Evolutionary conservation across 768 basidiomycete species (phyloP).

Genomic region (Russula sp.): DNA sequence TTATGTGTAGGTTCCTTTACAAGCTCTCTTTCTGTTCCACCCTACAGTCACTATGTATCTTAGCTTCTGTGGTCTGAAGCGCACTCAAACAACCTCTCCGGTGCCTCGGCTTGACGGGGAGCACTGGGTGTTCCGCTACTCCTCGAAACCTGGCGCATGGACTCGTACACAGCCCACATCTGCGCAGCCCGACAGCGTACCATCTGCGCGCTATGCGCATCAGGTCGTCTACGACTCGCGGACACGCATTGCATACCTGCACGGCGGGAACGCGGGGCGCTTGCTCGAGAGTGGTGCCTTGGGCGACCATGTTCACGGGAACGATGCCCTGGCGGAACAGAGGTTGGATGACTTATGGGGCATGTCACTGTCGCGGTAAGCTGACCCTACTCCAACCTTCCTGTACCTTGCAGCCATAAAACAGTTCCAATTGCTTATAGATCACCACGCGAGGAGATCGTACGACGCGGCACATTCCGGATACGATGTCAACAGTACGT

Average conservation of each 20-base stretch:
- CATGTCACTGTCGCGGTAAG: slow-evolving; percentile 60
- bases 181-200: slow-evolving; percentile 23
- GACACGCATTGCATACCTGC: slow-evolving; percentile 53
- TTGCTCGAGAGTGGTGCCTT: slow-evolving; percentile 20
- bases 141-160: slow-evolving; percentile 56
- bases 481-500: slow-evolving; percentile 68
- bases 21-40: neutral
- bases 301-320: slow-evolving; percentile 18
- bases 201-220: slow-evolving; percentile 65
- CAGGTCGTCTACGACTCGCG: slow-evolving; percentile 66
- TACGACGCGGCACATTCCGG: slow-evolving; percentile 54
- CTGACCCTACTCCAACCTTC: neutral
- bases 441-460: slow-evolving; percentile 52
- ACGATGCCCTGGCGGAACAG: slow-evolving; percentile 14
- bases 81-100: slow-evolving; percentile 31
- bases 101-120: slow-evolving; percentile 41
- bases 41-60: neutral
- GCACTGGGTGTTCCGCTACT: slow-evolving; percentile 65
- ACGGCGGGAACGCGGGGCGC: slow-evolving; percentile 68
- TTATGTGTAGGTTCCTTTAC: slow-evolving; percentile 49
- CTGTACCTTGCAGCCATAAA: too few species aligned
- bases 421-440: slow-evolving; percentile 30
- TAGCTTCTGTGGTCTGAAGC: slow-evolving; percentile 59
- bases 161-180: slow-evolving; percentile 24
- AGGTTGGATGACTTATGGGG: slow-evolving; percentile 74